Percentiles rank a stretch among this genome's conserved stretches.
Conservation (phyloP, 23 red algal species). For the Gracilaria domingensis region DNA sequence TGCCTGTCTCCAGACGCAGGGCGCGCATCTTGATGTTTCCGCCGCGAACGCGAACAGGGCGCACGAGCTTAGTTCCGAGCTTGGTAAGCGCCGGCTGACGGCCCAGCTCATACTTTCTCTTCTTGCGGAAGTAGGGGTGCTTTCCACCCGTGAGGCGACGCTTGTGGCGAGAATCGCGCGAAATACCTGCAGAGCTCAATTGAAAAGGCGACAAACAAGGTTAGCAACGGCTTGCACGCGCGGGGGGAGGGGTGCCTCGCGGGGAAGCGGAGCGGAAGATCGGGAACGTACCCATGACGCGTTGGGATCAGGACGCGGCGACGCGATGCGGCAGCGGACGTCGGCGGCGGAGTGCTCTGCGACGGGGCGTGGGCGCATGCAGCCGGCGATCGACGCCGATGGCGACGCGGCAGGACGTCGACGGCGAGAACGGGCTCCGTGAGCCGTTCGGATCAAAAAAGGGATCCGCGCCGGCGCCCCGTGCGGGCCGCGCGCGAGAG, state of each 20-base stretch:
- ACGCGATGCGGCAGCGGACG: background rate
- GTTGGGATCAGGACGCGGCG: background rate
- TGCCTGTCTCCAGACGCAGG: slow-evolving; percentile 93
- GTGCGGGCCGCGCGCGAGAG: background rate
- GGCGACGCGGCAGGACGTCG: background rate
- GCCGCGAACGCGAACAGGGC: slow-evolving; percentile 94
- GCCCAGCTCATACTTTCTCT: slow-evolving; percentile 97
- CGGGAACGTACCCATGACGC: slow-evolving; percentile 16
- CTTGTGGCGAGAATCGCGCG: slow-evolving; percentile 92
- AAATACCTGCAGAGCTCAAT: slow-evolving; percentile 75
- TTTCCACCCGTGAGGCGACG: slow-evolving; percentile 97
- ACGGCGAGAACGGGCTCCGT: slow-evolving; percentile 7
- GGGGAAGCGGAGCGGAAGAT: background rate
- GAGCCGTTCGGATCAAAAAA: background rate
- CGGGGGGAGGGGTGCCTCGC: background rate
- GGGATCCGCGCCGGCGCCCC: background rate
- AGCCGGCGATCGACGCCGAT: background rate
- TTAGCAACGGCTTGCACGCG: background rate
- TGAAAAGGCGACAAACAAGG: background rate
- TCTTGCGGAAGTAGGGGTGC: slow-evolving; percentile 87
- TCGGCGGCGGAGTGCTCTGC: background rate
- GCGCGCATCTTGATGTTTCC: slow-evolving; percentile 95
- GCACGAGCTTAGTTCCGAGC: slow-evolving; percentile 92
- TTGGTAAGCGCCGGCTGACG: slow-evolving; percentile 94
- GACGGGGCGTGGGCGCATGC: background rate